Evolutionary conservation across 257 asterid genomes (phyloP).

Genomic region (Eustoma russellianum): DNA sequence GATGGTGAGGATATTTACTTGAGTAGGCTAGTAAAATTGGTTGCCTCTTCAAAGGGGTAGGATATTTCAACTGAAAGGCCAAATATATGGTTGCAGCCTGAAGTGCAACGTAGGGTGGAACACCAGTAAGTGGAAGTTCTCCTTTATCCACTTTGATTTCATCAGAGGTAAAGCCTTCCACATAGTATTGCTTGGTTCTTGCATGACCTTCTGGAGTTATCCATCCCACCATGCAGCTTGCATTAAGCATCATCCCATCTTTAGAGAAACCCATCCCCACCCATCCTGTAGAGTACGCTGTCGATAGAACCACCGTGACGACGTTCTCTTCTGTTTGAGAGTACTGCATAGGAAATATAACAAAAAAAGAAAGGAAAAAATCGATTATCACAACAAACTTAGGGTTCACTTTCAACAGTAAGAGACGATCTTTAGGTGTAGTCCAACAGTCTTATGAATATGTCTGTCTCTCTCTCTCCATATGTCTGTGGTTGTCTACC

Average conservation of each 20-base stretch:
- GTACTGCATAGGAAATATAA: conserved; percentile 41
- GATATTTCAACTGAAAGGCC: conserved; percentile 72
- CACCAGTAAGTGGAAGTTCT: conserved; percentile 57
- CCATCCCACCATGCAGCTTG: conserved; percentile 96
- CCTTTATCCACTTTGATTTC: conserved; percentile 61
- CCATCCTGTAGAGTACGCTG: conserved; percentile 79
- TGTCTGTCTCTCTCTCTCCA: too few species aligned
- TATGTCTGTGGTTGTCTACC: too few species aligned
- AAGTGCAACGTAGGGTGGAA: conserved; percentile 59
- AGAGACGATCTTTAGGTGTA: too few species aligned
- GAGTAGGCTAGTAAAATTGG: conserved; percentile 70
- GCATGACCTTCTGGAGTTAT: conserved; percentile 55
- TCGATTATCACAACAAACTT: neutral
- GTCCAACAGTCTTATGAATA: too few species aligned
- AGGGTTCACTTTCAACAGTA: neutral
- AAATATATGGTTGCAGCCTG: conserved; percentile 57
- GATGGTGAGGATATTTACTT: conserved; percentile 67
- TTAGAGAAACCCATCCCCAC: conserved; percentile 88
- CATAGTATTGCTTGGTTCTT: conserved; percentile 56
- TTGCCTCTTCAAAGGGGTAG: conserved; percentile 44
- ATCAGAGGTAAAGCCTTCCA: conserved; percentile 59
- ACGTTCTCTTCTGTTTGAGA: conserved; percentile 52
- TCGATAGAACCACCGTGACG: conserved; percentile 64
- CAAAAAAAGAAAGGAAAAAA: neutral
- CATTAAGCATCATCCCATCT: conserved; percentile 73